Evolutionary conservation across 2,329 filamentous ascomycete species (phyloP).

Genomic region (Simplicillium sp.): DNA sequence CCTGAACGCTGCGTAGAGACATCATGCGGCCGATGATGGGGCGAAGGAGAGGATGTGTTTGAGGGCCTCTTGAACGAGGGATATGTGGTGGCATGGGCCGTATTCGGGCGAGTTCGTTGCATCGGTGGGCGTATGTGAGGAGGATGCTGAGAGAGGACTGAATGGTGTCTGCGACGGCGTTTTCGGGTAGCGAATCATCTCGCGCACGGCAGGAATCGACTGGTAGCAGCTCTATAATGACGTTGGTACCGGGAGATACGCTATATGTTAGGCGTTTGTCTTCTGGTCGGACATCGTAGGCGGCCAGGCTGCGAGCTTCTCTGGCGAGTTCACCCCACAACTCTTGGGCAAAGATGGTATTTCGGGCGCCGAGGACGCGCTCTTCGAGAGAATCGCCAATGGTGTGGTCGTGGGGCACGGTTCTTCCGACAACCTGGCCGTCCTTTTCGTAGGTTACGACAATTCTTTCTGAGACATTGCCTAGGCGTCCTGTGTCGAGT

Average conservation of each 20-base stretch:
- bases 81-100: constrained; percentile 37
- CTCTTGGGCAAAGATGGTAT: constrained; percentile 76
- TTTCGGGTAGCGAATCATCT: constrained; percentile 25
- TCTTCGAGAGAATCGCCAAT: constrained; percentile 46
- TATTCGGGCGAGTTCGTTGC: constrained; percentile 61
- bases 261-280: constrained; percentile 48
- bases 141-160: constrained; percentile 64
- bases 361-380: constrained; percentile 63
- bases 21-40: constrained; percentile 40
- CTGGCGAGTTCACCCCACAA: constrained; percentile 82
- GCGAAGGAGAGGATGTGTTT: constrained; percentile 39
- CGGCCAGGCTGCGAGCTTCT: constrained; percentile 65
- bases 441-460: constrained; percentile 56
- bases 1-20: constrained; percentile 29
- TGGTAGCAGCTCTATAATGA: constrained; percentile 60
- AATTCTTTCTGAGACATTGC: constrained; percentile 47
- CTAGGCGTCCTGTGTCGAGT: constrained; percentile 54
- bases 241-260: constrained; percentile 36
- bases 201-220: constrained; percentile 31
- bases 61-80: constrained; percentile 24
- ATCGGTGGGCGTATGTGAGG: constrained; percentile 68
- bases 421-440: constrained; percentile 49
- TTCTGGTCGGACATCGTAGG: constrained; percentile 58
- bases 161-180: constrained; percentile 53
- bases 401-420: constrained; percentile 44